Base-by-base conservation (phyloP, 2,329 filamentous ascomycete species). In the Trichoderma citrinoviride region DNA sequence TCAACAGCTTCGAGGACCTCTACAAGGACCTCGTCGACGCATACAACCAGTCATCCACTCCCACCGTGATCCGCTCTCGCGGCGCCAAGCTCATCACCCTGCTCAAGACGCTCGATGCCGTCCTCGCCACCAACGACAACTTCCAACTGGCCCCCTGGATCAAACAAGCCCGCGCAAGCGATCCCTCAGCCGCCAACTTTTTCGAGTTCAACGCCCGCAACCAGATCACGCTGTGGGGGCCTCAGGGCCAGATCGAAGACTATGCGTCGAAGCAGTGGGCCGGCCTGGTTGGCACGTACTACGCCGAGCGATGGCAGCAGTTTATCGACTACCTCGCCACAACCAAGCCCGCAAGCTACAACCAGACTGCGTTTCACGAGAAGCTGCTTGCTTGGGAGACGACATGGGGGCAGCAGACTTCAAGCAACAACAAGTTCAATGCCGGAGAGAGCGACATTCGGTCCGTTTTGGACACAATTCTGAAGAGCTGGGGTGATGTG, bases 141-240 rank as follows among this genome's bases (percentile, higher is more conserved):
- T 83, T 82, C 70, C 72, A 72, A 10, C 76, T 83, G 21, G 70
- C 72, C 0, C 71, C 72, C 4, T 83, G 80, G 79, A 74, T 82
- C 14, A 55, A 66, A 0, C 71, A 76, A 0, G 80, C 82, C 1
- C 74, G 75, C 67, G 75, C 72, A 7, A 72, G 71, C 56, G 54
- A 67, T 7, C 66, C 72, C 0, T 47, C 52, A 1, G n/a, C 65
- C 1, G 69, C 76, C 21, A 70, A 76, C 21, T 80, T 78, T 67
- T 76, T 79, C 47, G 76, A 79, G 62, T 81, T 80, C 70, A 76
- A 82, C 52, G 81, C 81, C 7, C 74, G 79, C 14, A 83, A 83
- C 55, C 81, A 83, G 65, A 73, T 84, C 64, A 83, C 82, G 6
- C 74, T 81, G 12, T 84, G 81, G 82, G 81, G 81, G 0, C 81